Conservation (phyloP, 352 stramenopile genomes). For the Pythium guiyangense region DNA sequence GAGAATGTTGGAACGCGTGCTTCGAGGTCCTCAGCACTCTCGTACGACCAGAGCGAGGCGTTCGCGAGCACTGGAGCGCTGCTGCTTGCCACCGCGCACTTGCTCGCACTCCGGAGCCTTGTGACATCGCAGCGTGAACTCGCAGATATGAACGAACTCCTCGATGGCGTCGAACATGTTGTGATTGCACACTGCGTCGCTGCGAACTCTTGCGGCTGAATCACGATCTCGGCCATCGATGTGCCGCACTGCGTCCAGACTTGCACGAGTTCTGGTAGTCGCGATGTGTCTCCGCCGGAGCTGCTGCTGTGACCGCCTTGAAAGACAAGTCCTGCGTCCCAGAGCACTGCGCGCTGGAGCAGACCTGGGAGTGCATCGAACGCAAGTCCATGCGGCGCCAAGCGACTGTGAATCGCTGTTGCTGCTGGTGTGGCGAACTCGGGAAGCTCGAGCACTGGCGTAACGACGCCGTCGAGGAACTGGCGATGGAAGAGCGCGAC, state of each 20-base stretch:
- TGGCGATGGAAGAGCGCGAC: constrained; percentile 10
- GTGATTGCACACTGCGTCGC: background rate
- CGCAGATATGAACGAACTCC: too few species aligned
- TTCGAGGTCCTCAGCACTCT: constrained; percentile 3
- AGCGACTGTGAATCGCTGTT: background rate
- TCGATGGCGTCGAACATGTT: too few species aligned
- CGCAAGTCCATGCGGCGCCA: background rate
- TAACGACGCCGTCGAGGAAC: constrained; percentile 2
- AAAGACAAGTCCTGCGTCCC: constrained; percentile 15
- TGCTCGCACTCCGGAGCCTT: background rate
- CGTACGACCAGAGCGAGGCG: constrained; percentile 5
- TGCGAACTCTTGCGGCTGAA: constrained; percentile 3
- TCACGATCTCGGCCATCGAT: constrained; percentile 6
- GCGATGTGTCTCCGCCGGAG: background rate
- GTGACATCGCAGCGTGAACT: background rate
- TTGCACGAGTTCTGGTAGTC: background rate
- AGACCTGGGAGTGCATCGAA: constrained; percentile 15
- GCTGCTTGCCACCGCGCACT: background rate
- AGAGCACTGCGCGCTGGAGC: constrained; percentile 21
- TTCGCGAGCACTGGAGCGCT: background rate
- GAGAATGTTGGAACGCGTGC: background rate
- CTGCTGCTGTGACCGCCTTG: background rate
- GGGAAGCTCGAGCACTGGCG: background rate
- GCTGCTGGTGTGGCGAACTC: background rate
- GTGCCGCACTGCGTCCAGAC: constrained; percentile 4